A percentile compares a stretch with the other conserved stretches of the same genome.
Evolutionary conservation across 495 filamentous ascomycete species (phyloP).

Genomic region (Tuber aestivum): DNA sequence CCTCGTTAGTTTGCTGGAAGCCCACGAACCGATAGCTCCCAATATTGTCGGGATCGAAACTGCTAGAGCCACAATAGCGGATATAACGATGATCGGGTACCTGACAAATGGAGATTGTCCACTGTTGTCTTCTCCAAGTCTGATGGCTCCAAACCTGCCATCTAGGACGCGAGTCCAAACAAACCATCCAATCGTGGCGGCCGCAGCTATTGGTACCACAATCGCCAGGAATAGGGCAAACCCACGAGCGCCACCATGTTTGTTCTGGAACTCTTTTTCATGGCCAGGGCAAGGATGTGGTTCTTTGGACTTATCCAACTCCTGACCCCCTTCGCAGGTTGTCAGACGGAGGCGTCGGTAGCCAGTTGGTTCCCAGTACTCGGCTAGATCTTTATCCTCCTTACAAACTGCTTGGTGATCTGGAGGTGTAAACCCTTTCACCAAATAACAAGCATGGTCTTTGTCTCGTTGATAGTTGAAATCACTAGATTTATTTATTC

Average conservation of each 20-base stretch:
- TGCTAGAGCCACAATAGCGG: conserved; percentile 67
- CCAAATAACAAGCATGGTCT: conserved; percentile 69
- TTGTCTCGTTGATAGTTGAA: conserved; percentile 81
- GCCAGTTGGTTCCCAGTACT: conserved; percentile 77
- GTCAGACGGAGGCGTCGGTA: conserved; percentile 87
- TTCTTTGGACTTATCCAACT: conserved; percentile 58
- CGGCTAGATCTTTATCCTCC: conserved; percentile 57
- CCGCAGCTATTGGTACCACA: conserved; percentile 62
- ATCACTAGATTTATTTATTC: conserved; percentile 54
- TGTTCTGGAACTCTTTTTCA: conserved; percentile 67
- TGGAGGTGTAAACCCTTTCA: conserved; percentile 61
- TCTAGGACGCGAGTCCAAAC: conserved; percentile 71
- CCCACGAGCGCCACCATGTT: conserved; percentile 60
- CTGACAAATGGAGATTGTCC: conserved; percentile 55
- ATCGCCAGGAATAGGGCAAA: conserved; percentile 83
- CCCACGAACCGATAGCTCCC: conserved; percentile 48
- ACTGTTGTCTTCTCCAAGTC: conserved; percentile 52
- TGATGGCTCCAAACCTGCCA: conserved; percentile 66
- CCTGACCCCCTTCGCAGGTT: conserved; percentile 69
- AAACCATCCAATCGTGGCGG: conserved; percentile 70
- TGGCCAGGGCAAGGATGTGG: conserved; percentile 63
- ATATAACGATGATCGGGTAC: conserved; percentile 71
- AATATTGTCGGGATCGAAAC: conserved; percentile 67
- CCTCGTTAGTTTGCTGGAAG: conserved; percentile 48
- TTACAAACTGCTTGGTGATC: conserved; percentile 60